Evolutionary conservation across 2,329 filamentous ascomycete species (phyloP), one percentile per base, ranked within the genome.

Genomic region (Aspergillus sp.): DNA sequence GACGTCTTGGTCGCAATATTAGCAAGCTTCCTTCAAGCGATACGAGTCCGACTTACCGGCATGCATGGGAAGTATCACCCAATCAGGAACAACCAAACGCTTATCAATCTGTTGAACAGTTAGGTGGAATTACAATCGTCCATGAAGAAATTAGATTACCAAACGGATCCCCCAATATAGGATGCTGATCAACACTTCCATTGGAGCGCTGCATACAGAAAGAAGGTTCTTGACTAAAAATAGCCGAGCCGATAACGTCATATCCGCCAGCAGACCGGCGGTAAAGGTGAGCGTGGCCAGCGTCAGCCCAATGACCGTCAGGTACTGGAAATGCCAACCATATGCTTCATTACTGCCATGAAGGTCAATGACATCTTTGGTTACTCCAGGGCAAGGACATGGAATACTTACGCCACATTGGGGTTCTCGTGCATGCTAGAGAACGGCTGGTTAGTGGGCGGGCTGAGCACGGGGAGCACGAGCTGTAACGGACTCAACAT

Each of bases 271-370:
- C 2, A 87, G 74, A 38, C 79, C 86, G 58, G 80, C 70, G 21
- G 73, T 59, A 72, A 87, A 87, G 36, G 85, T 86, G 48, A 80
- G 38, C 2, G 85, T 84, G 1, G 84, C 79, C 53, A 88, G 74
- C 5, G 79, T 75, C 6, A 88, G 79, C 47, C 86, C 86, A 67
- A 89, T 82, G 66, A 87, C 86, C 61, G 86, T 88, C 21, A 88
- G 78, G 69, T 86, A 88, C 75, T 88, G 86, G 62, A 88, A 82
- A 69, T 89, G 86, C 85, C 86, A 88, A 66, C 86, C 86, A 72
- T 86, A 88, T 38, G 84, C 83, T 13, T 84, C 78, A 65, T 84
- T 87, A 45, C 81, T 85, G 60, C 23, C 7, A 15, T 28, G 7
- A 36, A 54, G 62, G 28, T 63, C 53, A 57, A 63, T 61, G 65